Base-by-base conservation (phyloP, 495 filamentous ascomycete species). In the Penicillium diatomitis region DNA sequence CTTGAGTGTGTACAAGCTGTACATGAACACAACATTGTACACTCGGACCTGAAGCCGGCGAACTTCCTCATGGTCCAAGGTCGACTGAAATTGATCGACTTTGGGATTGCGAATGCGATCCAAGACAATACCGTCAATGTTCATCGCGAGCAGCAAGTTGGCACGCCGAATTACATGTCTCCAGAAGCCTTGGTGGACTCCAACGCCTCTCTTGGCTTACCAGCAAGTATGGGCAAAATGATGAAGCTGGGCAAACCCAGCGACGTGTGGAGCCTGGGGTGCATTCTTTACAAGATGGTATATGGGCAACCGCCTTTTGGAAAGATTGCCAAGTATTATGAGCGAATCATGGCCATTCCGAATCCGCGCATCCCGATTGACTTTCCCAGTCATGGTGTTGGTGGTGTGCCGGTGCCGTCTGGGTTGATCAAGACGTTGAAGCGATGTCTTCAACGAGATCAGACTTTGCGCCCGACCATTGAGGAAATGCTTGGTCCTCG, bases 101-200 rank as follows among this genome's bases (percentile, higher is more conserved):
- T 98, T 63, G 92, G 92, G 52, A 98, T 98, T 60, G 91, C 92
- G 46, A 95, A 96, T 61, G 88, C 92, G 28, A 97, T 98, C 58
- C 84, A 92, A 58, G 92, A 97, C 55, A 80, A 96, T 65, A 98
- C 92, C 0, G 87, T 96, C 58, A 98, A 98, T 54, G 90, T 98
- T 20, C 91, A 98, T 64, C 86, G 92, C 48, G 94, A 98, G 57
- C 85, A 85, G 11, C 88, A 96, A 65, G 82, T 96, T 49, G 92
- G 92, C 29, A 98, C 92, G 2, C 89, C 94, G 2, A 98, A 96
- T 63, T 98, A 97, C 74, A 97, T 98, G 94, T 90, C 88, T 3
- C 92, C 92, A 1, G 92, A 98, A 64, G 86, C 86, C 20, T 73
- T 97, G 55, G 79, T 91, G 51, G 94, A 98, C 65, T 89, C 83